phyloP scores from a whole-genome alignment of 179 eudicot genomes.

The Gypsophila paniculata region DNA sequence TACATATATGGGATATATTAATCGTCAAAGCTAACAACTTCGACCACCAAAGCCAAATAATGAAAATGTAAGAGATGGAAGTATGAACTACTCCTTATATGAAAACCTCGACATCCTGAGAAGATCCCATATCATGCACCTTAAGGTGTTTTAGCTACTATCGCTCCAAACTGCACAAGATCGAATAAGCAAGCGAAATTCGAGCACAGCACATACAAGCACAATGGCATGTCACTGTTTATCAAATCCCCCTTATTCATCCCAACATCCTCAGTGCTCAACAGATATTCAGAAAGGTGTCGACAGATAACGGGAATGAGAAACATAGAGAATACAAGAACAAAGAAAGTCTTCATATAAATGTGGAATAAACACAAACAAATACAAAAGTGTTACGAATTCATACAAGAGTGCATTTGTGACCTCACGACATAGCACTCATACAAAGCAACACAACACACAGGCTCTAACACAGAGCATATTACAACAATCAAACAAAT shows the following conservation, averaged over 20 bases:
- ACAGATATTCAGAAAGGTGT: not conserved
- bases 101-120: not conserved
- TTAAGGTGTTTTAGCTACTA: too few relatives aligned
- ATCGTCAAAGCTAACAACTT: too few relatives aligned
- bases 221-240: too few relatives aligned
- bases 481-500: conserved; percentile 23
- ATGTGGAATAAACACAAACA: conserved; percentile 2
- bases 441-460: conserved; percentile 4
- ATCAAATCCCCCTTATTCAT: not conserved
- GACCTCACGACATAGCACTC: conserved; percentile 18
- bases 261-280: not conserved
- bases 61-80: not conserved
- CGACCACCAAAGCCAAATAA: too few relatives aligned
- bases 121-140: not conserved
- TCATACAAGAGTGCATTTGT: conserved; percentile 13
- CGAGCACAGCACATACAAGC: too few relatives aligned
- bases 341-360: not conserved
- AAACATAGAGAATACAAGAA: not conserved
- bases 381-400: conserved; percentile 20
- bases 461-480: conserved; percentile 17
- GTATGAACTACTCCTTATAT: not conserved
- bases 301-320: not conserved
- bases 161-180: too few relatives aligned
- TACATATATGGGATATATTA: not conserved
- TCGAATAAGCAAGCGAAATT: too few relatives aligned